Evolutionary conservation across 495 filamentous ascomycete genomes (phyloP).

Genomic region (Tuber borchii): DNA sequence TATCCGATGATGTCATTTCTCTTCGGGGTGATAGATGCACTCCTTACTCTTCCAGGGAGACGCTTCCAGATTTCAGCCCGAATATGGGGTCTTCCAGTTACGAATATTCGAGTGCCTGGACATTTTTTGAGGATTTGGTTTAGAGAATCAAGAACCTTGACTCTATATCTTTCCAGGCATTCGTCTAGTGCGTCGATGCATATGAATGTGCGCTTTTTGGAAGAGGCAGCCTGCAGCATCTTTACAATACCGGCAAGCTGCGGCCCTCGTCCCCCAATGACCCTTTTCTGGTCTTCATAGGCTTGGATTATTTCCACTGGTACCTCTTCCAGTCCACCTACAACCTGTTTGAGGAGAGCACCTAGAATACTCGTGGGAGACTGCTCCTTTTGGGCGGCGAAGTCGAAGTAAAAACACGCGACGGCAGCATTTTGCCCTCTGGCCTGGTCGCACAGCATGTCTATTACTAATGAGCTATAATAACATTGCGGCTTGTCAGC

Average conservation of each 20-base stretch:
- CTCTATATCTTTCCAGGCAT: background rate
- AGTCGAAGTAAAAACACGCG: background rate
- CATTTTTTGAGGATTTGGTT: background rate
- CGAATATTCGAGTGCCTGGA: background rate
- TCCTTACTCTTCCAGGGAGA: background rate
- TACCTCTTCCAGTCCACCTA: background rate
- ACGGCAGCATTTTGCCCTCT: background rate
- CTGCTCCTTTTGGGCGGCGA: background rate
- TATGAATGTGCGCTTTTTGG: background rate
- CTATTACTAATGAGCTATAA: background rate
- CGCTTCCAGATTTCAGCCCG: background rate
- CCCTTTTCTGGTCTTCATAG: background rate
- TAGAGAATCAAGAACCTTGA: background rate
- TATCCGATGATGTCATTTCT: background rate
- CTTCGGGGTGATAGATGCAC: background rate
- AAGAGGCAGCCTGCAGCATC: background rate
- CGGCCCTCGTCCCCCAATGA: background rate
- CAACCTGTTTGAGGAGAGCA: background rate
- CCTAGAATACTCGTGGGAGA: background rate
- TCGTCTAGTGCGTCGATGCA: background rate
- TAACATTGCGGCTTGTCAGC: background rate
- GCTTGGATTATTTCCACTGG: background rate
- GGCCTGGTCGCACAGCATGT: background rate
- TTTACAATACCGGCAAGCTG: background rate
- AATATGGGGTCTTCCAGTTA: background rate